Base-by-base conservation (phyloP, 495 filamentous ascomycete genomes). In the Hypoxylon fragiforme region DNA sequence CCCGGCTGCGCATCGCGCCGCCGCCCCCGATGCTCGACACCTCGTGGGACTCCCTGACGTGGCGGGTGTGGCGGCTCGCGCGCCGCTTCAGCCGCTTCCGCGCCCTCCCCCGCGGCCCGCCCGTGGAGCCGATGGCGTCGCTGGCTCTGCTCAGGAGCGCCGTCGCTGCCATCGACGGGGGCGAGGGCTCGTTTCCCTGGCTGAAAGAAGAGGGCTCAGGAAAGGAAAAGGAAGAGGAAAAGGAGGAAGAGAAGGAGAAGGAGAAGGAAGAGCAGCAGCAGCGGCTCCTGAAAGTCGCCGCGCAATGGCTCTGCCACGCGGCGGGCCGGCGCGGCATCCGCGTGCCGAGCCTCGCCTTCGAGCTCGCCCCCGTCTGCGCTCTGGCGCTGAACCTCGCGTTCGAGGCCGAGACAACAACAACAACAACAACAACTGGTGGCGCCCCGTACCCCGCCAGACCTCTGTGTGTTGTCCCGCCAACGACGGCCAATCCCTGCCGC, bases 41-140 rank as follows among this genome's bases (percentile, higher is more conserved):
- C 8, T 60, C 59, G 3, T 63, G 60, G 63, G 63, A 66, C 20
- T 60, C 59, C 12, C 55, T 66, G 12, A 50, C 49, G 11, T 63
- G 51, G 55, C 63, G 63, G 14, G 60, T 60, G 14, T 57, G 59
- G n/a, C 59, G 63, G 34, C 41, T 63, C 13, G 40, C 57, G 20
- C 54, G 50, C 7, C 9, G 30, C 13, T 20, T 38, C 13, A 22
- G 18, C 3, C 31, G 12, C 13, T n/a, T 3, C 13, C 4, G n/a
- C n/a, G n/a, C 14, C 14, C 11, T 40, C 5, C 20, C 12, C 9
- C 32, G 19, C 15, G 18, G 40, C 18, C 42, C 32, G 3, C 54
- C 53, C 1, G 20, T 49, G 1, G 16, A 32, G 1, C 47, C 36
- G 28, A 32, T 16, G 13, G 48, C 54, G 1, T 47, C 41, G 4